These are phyloP conservation scores for Corchorus olitorius DNA, from an alignment of 345 rosid genomes.

Conservation along the genomic window DNA sequence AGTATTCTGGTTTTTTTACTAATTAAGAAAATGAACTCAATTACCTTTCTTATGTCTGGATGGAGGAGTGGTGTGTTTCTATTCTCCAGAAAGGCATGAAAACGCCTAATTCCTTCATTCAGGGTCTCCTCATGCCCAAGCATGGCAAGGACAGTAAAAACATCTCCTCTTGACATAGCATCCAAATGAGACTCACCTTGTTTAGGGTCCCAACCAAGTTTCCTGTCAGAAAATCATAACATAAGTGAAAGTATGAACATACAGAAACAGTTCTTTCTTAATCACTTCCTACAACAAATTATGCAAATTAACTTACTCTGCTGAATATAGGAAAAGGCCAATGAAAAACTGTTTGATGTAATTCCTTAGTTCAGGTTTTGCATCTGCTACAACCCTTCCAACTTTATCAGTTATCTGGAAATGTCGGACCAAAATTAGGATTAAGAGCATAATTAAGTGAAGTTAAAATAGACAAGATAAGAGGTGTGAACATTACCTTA, in stretches of 20 bases:
- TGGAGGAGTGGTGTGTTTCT: slow-evolving; percentile 76
- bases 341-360: slow-evolving; percentile 63
- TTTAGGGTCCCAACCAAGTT: slow-evolving; percentile 90
- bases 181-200: slow-evolving; percentile 89
- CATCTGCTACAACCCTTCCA: slow-evolving; percentile 74
- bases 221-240: slow-evolving; percentile 43
- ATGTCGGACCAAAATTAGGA: slow-evolving; percentile 29
- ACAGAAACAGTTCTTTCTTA: background rate
- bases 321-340: slow-evolving; percentile 55
- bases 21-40: background rate
- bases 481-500: slow-evolving; percentile 46
- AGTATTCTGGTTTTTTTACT: background rate
- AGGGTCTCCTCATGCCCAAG: slow-evolving; percentile 73
- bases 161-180: slow-evolving; percentile 89
- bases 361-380: slow-evolving; percentile 54
- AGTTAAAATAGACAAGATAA: slow-evolving; percentile 12
- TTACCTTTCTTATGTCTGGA: slow-evolving; percentile 87
- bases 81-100: slow-evolving; percentile 69
- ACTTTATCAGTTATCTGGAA: slow-evolving; percentile 77
- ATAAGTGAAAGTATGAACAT: background rate
- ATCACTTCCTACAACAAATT: background rate
- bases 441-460: background rate
- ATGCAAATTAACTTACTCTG: slow-evolving; percentile 56
- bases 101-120: slow-evolving; percentile 65
- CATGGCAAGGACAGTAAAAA: slow-evolving; percentile 72